These are phyloP conservation scores for Wilcoxina mikolae DNA, from an alignment of 495 filamentous ascomycete genomes.

Conservation along the genomic window DNA sequence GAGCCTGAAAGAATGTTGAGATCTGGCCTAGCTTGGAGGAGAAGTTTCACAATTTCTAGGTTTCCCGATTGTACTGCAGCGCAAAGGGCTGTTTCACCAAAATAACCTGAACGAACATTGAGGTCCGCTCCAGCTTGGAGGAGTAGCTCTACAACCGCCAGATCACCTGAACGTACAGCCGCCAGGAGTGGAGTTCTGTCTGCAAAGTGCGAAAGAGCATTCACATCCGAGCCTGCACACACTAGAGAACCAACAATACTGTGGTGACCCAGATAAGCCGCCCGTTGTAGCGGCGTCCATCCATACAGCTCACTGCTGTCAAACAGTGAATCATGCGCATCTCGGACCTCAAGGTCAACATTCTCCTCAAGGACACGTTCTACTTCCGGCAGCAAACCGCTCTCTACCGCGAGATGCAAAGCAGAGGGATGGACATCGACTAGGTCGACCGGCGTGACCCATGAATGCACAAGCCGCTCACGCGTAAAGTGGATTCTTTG, in stretches of 20 bases:
- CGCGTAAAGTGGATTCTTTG: not conserved
- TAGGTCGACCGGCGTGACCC: not conserved
- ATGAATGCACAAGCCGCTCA: not conserved
- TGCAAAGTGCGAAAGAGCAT: rapidly evolving
- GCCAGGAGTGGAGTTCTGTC: constrained; percentile 8
- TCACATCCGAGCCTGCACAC: no score
- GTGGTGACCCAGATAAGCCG: not conserved
- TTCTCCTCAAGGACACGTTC: not conserved
- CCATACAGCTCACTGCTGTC: no score
- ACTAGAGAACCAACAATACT: not conserved
- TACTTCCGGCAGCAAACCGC: not conserved
- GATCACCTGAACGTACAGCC: not conserved
- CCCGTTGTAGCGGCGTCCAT: not conserved
- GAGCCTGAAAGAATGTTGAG: not conserved
- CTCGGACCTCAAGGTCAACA: not conserved
- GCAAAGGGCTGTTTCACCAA: not conserved
- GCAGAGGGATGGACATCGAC: not conserved
- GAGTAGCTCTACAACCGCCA: not conserved
- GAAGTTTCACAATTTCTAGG: not conserved
- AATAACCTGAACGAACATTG: not conserved
- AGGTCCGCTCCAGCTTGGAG: not conserved
- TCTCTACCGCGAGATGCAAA: not conserved
- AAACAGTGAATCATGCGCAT: not conserved
- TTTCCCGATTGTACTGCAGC: not conserved
- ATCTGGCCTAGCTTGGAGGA: constrained; percentile 3